A percentile compares a stretch with the other conserved stretches of the same genome.
phyloP scores from a whole-genome alignment of 78 protist species.

The Cavenderia fasciculata region DNA sequence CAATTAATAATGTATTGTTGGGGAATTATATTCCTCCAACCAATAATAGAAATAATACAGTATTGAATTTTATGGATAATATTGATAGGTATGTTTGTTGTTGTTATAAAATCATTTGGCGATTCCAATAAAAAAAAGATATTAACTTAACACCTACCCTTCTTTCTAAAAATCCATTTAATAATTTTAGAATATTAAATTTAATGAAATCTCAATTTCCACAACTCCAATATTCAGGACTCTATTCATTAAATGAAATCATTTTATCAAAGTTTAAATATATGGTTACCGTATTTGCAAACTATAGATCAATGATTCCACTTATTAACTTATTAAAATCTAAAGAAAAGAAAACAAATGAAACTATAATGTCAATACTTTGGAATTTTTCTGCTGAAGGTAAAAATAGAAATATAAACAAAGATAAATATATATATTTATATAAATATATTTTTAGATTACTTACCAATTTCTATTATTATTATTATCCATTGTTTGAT shows the following conservation, averaged over 20 bases:
- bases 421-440: not conserved
- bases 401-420: not conserved
- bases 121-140: not conserved
- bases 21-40: no score
- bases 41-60: not conserved
- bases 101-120: not conserved
- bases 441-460: not conserved
- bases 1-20: no score
- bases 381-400: conserved; percentile 76
- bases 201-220: conserved; percentile 37
- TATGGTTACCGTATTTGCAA: conserved; percentile 42
- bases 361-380: conserved; percentile 17
- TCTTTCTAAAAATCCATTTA: not conserved
- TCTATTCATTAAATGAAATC: conserved; percentile 32
- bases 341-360: conserved; percentile 34
- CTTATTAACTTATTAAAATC: conserved; percentile 19
- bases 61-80: conserved; percentile 42
- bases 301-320: conserved; percentile 49
- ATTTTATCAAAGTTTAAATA: conserved; percentile 33
- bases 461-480: no score
- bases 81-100: conserved; percentile 33
- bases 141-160: not conserved
- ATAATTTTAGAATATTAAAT: conserved; percentile 34
- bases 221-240: conserved; percentile 53
- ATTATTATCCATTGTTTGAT: not conserved